Conservation (phyloP, 192 early-diverging fungal species). For the Thamnidium elegans region DNA sequence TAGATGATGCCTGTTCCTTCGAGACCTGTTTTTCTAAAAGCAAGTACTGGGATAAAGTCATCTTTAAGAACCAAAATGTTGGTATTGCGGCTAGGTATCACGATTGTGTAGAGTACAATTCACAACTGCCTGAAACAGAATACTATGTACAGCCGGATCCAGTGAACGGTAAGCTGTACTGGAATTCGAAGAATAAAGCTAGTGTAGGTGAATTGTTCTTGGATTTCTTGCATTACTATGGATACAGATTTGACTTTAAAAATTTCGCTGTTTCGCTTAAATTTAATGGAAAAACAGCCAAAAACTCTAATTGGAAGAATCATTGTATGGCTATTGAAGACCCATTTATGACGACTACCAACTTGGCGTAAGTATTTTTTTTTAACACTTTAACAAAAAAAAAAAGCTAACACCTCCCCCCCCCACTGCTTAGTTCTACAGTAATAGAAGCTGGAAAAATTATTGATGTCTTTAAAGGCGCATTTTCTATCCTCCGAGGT, state of each 20-base stretch:
- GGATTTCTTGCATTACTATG: slow-evolving; percentile 14
- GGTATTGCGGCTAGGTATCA: neutral
- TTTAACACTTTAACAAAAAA: too few species aligned
- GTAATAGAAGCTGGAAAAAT: too few species aligned
- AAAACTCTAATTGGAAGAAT: neutral
- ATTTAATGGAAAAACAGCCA: neutral
- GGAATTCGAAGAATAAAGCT: neutral
- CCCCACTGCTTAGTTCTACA: too few species aligned
- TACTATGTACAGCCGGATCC: neutral
- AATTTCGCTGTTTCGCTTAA: neutral
- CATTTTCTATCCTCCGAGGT: too few species aligned
- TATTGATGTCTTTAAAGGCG: too few species aligned
- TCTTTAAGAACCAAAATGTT: neutral
- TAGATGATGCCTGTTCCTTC: neutral
- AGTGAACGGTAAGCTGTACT: neutral
- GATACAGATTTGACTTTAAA: neutral
- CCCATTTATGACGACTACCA: neutral
- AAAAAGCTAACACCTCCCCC: too few species aligned
- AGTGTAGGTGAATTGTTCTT: neutral
- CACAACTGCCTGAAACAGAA: neutral
- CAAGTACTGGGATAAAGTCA: neutral
- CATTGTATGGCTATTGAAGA: neutral
- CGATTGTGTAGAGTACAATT: neutral
- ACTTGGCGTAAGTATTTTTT: slow-evolving; percentile 3
- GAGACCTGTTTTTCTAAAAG: neutral